A percentile compares a stretch with the other conserved stretches of the same genome.
Evolutionary conservation across 2,329 filamentous ascomycete species (phyloP).

Genomic region (Dichotomopilus funicola): DNA sequence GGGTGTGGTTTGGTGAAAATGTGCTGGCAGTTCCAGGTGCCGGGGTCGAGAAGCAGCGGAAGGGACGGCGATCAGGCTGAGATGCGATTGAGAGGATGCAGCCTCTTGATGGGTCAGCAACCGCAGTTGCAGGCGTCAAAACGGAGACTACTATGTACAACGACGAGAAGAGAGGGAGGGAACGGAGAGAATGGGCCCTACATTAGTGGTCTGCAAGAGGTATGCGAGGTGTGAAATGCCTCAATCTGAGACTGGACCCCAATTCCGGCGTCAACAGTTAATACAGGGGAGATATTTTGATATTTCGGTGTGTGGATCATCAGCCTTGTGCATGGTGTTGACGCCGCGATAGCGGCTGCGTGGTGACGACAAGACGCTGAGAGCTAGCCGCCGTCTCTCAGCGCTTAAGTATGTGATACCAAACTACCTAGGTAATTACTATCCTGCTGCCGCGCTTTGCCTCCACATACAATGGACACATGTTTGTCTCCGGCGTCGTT

Average conservation of each 20-base stretch:
- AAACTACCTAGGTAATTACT: too few relatives aligned
- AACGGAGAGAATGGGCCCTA: background rate
- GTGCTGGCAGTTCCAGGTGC: background rate
- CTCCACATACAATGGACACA: too few relatives aligned
- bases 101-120: background rate
- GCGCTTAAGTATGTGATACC: constrained; percentile 6
- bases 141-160: too few relatives aligned
- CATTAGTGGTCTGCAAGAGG: background rate
- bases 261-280: background rate
- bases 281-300: background rate
- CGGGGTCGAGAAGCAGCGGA: background rate
- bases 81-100: background rate
- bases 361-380: background rate
- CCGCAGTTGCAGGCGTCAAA: too few relatives aligned
- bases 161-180: too few relatives aligned
- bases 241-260: background rate
- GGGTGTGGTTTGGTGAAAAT: background rate
- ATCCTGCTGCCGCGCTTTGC: background rate
- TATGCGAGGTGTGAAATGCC: background rate
- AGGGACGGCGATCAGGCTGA: constrained; percentile 6
- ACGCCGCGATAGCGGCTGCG: background rate
- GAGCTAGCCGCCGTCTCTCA: constrained; percentile 8
- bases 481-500: background rate
- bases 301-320: background rate
- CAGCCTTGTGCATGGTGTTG: background rate